Percentiles rank a stretch among this genome's conserved stretches.
phyloP scores from a whole-genome alignment of 306 rosid species.

The Castanea sativa region DNA sequence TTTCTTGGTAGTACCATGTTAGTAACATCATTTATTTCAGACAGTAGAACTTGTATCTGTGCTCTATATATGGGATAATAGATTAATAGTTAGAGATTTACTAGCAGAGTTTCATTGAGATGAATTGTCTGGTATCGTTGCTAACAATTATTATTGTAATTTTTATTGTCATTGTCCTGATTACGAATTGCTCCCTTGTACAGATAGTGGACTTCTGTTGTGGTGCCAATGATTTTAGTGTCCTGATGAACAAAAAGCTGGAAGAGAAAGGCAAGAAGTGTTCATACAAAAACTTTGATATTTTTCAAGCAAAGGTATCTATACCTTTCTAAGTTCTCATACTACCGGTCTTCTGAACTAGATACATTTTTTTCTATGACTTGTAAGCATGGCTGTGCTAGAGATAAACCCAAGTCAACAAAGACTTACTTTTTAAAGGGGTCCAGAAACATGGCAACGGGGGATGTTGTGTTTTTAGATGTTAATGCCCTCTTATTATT shows the following conservation, averaged over 20 bases:
- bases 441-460: too few species aligned
- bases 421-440: background rate
- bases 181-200: conserved; percentile 28
- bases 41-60: background rate
- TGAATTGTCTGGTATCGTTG: background rate
- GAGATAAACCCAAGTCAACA: background rate
- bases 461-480: too few species aligned
- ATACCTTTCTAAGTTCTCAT: conserved; percentile 3
- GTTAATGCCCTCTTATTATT: too few species aligned
- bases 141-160: background rate
- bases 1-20: background rate
- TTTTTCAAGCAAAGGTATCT: conserved; percentile 79
- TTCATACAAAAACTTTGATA: conserved; percentile 67
- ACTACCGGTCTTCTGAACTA: background rate
- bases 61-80: background rate
- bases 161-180: conserved; percentile 24
- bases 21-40: background rate
- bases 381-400: background rate
- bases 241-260: conserved; percentile 74
- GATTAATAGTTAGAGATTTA: too few species aligned
- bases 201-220: conserved; percentile 98
- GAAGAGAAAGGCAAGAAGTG: conserved; percentile 79
- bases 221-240: conserved; percentile 92
- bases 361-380: background rate
- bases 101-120: background rate